Base-by-base conservation (phyloP, 805 yeast genomes). In the Lipomyces chichibuensis region DNA sequence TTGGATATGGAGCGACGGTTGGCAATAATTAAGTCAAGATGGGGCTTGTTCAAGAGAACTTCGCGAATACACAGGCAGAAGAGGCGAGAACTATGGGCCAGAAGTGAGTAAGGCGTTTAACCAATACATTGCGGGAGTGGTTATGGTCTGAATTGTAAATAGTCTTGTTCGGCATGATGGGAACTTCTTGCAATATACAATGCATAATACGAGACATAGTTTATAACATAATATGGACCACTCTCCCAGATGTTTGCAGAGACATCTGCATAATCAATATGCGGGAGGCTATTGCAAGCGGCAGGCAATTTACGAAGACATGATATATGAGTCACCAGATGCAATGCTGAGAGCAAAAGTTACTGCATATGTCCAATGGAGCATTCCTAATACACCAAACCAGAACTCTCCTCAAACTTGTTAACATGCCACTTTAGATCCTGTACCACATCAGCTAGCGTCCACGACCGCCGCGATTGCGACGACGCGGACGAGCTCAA, bases 21-120 rank as follows among this genome's bases (percentile, higher is more conserved):
- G 72, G 75, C 75, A 25, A 72, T 73, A 35, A 84, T 85, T 71
- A 81, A 84, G 74, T 72, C 78, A 23, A 71, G 75, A 64, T 87
- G 91, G 91, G 76, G 81, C 64, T 81, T 78, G 59, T 77, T 79
- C 62, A 84, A 84, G 72, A 73, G 73, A 17, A 74, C 79, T 29
- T 87, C 90, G 9, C 81, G 88, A 71, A 75, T 76, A 20, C 91
- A 88, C 71, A 81, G 88, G 73, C 75, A 78, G 69, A 86, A 87
- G 77, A 82, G 94, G 77, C 84, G 82, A 67, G 77, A 82, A 69
- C 74, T 82, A 73, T 88, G 94, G 94, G 84, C 88, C 70, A 81
- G 88, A 66, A 87, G 83, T 69, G 86, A 84, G 66, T 84, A 70
- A 46, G n/a, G 9, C 13, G 9, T 17, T 25, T 60, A 2, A 2